phyloP scores from a whole-genome alignment of 2,329 filamentous ascomycete species.

The Aspergillus pseudoterreus region DNA sequence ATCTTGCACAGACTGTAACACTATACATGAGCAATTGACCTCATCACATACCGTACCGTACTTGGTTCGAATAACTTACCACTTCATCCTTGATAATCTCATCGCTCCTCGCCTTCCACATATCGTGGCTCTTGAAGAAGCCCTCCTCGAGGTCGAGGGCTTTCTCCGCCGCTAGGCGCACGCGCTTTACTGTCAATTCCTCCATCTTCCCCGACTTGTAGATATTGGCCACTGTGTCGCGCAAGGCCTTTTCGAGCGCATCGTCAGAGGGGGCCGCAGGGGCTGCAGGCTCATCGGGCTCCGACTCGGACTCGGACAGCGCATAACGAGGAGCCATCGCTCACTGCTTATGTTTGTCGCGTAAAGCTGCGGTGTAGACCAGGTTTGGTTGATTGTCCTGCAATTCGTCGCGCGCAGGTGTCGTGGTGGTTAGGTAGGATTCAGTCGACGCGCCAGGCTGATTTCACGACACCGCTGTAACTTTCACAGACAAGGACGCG shows the following conservation, averaged over 20 bases:
- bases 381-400: no score
- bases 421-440: no score
- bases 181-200: constrained; percentile 55
- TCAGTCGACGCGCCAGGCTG: no score
- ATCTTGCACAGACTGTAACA: constrained; percentile 32
- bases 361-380: neutral
- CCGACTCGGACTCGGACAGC: constrained; percentile 28
- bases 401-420: no score
- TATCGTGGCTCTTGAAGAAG: constrained; percentile 52
- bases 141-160: constrained; percentile 49
- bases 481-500: no score
- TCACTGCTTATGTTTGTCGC: neutral
- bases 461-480: no score
- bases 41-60: neutral
- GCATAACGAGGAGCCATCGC: constrained; percentile 29
- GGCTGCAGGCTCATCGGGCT: constrained; percentile 19
- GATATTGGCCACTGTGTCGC: constrained; percentile 35
- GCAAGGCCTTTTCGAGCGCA: constrained; percentile 35
- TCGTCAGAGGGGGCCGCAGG: constrained; percentile 27
- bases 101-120: constrained; percentile 56
- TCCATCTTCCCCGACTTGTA: constrained; percentile 41
- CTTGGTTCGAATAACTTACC: constrained; percentile 28
- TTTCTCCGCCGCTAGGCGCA: constrained; percentile 52
- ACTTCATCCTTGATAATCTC: constrained; percentile 52
- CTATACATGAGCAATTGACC: neutral